These are phyloP conservation scores for Camillea tinctor DNA, from an alignment of 2,329 filamentous ascomycete species.

Conservation along the genomic window DNA sequence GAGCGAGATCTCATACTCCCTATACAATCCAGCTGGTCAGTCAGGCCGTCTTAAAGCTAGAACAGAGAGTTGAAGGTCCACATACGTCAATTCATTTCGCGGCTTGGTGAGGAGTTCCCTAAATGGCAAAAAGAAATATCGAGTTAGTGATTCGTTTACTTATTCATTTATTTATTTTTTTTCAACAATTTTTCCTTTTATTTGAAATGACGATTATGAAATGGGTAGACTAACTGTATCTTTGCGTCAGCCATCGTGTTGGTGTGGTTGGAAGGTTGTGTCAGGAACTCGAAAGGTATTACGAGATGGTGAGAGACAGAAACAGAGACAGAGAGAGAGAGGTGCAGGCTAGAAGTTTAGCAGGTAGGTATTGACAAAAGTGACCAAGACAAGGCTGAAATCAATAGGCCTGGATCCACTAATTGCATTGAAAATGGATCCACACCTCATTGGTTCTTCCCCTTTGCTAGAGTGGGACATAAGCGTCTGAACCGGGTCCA, in stretches of 20 bases:
- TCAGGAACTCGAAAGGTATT: background rate
- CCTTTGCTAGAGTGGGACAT: too few species aligned
- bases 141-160: conserved; percentile 2
- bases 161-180: too few species aligned
- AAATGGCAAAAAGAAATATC: conserved; percentile 9
- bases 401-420: too few species aligned
- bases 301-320: too few species aligned
- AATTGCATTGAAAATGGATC: too few species aligned
- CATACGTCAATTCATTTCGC: conserved; percentile 87
- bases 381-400: conserved; percentile 16
- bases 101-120: conserved; percentile 89
- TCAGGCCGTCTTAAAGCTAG: conserved; percentile 44
- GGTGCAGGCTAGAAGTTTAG: conserved; percentile 1
- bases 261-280: conserved; percentile 1
- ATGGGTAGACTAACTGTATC: conserved; percentile 59
- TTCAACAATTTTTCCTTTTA: background rate
- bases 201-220: conserved; percentile 2
- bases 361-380: too few species aligned
- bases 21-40: conserved; percentile 27
- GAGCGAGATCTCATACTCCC: conserved; percentile 54
- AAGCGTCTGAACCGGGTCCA: too few species aligned
- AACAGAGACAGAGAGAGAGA: background rate
- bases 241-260: conserved; percentile 44
- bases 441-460: too few species aligned
- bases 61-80: conserved; percentile 19